phyloP scores from a whole-genome alignment of 163 green algal species.

The Trebouxiophyceae sp. region DNA sequence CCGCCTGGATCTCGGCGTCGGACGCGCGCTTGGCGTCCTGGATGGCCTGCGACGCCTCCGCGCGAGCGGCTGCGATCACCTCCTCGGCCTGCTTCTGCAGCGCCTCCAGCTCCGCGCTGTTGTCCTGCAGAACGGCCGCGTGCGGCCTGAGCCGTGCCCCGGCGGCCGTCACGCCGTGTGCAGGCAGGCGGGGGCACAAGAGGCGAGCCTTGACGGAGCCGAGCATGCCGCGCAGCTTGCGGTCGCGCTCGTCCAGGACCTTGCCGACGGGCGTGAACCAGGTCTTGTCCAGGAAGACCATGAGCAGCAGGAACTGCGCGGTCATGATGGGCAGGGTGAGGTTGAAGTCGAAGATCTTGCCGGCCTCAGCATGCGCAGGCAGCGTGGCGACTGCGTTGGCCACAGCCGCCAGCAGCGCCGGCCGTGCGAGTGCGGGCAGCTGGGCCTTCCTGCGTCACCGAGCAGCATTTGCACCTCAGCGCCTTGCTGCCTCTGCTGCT shows the following conservation, averaged over 20 bases:
- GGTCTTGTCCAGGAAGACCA: conserved; percentile 95
- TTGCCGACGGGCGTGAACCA: conserved; percentile 92
- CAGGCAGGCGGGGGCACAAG: too few species aligned
- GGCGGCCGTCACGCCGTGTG: not conserved
- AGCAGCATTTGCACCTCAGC: too few species aligned
- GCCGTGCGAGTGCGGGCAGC: conserved; percentile 16
- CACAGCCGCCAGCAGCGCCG: conserved; percentile 37
- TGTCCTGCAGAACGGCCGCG: conserved; percentile 35
- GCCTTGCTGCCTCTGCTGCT: too few species aligned
- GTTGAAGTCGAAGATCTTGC: conserved; percentile 99
- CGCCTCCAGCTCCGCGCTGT: conserved; percentile 63
- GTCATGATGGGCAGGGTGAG: conserved; percentile 83
- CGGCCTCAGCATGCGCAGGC: conserved; percentile 67
- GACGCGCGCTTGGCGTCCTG: conserved; percentile 55
- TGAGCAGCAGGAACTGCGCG: conserved; percentile 61
- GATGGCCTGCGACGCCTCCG: conserved; percentile 54
- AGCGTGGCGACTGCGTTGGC: conserved; percentile 62
- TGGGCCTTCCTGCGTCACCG: not conserved
- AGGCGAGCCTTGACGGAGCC: conserved; percentile 70
- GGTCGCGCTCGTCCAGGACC: conserved; percentile 90
- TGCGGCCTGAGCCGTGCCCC: not conserved
- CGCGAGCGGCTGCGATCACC: conserved; percentile 49
- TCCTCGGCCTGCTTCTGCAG: conserved; percentile 78
- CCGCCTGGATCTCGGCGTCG: conserved; percentile 57
- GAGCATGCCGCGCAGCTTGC: conserved; percentile 80